Base-by-base conservation (phyloP, 2,329 filamentous ascomycete species). In the Coniosporium tulheliwenetii region DNA sequence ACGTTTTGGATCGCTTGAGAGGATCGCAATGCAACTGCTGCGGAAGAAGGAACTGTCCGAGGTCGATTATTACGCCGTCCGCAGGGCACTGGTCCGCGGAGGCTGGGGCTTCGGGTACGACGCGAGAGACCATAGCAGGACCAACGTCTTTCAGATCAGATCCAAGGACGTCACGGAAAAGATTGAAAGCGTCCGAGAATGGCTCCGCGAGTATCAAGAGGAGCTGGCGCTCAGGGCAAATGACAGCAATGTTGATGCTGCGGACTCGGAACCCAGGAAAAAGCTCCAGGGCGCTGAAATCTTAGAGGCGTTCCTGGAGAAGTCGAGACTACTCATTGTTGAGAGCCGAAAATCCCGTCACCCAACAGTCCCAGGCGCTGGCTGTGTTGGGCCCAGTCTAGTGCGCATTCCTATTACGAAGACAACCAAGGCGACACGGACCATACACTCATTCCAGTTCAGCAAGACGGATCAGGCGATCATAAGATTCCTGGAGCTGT, bases 401-500 rank as follows among this genome's bases (percentile, higher is more conserved):
- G 45, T 44, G 15, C 52, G 50, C 5, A 39, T 47, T 8, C 42
- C 49, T 3, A 48, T 57, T 10, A 52, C 45, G 2, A 30, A 44
- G 2, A 36, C 44, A 3, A 34, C 49, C 8, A 47, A 54, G 3
- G 40, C 38, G 4, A 30, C 54, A 38, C 43, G 50, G 48, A 41
- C 48, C 43, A 38, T 33, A 30, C 32, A 19, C 31, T 4, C 19
- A 35, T 47, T 43, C 16, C 35, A 56, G 0, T 81, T 77, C 62
- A 66, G 61, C 3, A 49, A 59, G 1, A 47, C 59, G 5, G 75
- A 80, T 44, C 53, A 64, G 33, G 64, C 73, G 15, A 67, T 85
- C 38, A 65, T 89, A 39, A 60, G 66, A 1, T 87, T 85, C 49
- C 62, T 91, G 38, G 75, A 85, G 52, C 67, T 75, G 36, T 86